Conservation (phyloP, 1,284 basidiomycete species). For the Ceratobasidium theobromae region DNA sequence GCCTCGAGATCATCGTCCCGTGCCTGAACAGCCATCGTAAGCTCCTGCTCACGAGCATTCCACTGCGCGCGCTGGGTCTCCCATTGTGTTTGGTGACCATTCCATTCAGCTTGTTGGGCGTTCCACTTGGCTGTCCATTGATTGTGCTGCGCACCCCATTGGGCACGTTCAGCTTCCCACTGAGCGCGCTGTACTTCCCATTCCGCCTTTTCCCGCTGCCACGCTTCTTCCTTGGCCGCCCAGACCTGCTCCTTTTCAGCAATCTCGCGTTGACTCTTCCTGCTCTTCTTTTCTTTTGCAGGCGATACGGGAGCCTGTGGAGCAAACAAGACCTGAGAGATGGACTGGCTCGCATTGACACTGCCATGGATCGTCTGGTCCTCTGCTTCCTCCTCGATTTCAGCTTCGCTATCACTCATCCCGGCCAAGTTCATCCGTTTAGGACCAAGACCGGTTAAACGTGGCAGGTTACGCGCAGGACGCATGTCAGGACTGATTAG, state of each 20-base stretch:
- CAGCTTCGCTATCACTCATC: slow-evolving; percentile 26
- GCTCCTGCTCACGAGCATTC: slow-evolving; percentile 11
- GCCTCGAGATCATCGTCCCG: slow-evolving; percentile 27
- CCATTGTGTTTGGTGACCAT: slow-evolving; percentile 10
- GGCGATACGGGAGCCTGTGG: background rate
- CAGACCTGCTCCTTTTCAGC: slow-evolving; percentile 19
- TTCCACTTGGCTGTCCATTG: slow-evolving; percentile 21
- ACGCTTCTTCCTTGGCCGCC: slow-evolving; percentile 24
- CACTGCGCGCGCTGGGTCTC: slow-evolving; percentile 1
- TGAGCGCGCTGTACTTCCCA: slow-evolving; percentile 12
- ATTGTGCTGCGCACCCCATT: slow-evolving; percentile 21
- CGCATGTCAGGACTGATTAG: slow-evolving; percentile 28
- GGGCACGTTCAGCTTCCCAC: slow-evolving; percentile 5
- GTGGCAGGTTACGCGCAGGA: slow-evolving; percentile 11
- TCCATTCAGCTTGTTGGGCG: slow-evolving; percentile 14
- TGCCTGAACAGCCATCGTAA: slow-evolving; percentile 9
- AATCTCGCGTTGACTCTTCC: slow-evolving; percentile 2
- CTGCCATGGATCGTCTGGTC: background rate
- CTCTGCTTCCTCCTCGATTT: slow-evolving; percentile 17
- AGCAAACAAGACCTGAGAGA: slow-evolving; percentile 19
- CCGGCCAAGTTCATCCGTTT: slow-evolving; percentile 26
- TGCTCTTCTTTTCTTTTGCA: background rate
- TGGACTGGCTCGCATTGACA: slow-evolving; percentile 1
- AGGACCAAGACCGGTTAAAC: background rate
- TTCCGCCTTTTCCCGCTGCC: background rate